Base-by-base conservation (phyloP, 805 yeast genomes). In the Blastobotrys peoriensis region DNA sequence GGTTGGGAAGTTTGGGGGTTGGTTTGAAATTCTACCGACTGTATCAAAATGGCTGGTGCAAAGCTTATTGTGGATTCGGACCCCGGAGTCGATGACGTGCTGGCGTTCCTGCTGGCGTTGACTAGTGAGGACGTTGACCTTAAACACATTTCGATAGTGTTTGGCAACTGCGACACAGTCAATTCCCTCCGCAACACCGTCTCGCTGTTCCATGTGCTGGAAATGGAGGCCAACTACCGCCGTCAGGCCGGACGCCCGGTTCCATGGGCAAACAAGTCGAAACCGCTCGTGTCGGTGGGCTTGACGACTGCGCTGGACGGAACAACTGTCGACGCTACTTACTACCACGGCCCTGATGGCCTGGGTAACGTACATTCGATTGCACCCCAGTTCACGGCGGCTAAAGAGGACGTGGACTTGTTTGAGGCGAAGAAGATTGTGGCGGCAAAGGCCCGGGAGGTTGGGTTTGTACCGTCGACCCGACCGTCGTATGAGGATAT, bases 11-110 rank as follows among this genome's bases (percentile, higher is more conserved):
- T n/a, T n/a, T n/a, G n/a, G n/a, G n/a, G n/a, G n/a, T n/a, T n/a
- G n/a, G n/a, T n/a, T n/a, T n/a, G n/a, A n/a, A n/a, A n/a, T n/a
- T n/a, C n/a, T n/a, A n/a, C n/a, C n/a, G n/a, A n/a, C n/a, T n/a
- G n/a, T n/a, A n/a, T n/a, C n/a, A n/a, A n/a, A n/a, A n/a, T n/a
- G n/a, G n/a, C n/a, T n/a, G n/a, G n/a, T n/a, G n/a, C n/a, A n/a
- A 58, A 57, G 40, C 45, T 67, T 16, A 64, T 67, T 25, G 53
- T 67, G 25, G 72, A 67, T 41, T 65, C 70, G 2, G 72, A 67
- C 48, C 72, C 72, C 19, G 72, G 72, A 2, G 67, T 67, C 15
- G 73, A 68, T 48, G 73, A 68, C 42, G 58, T 63, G 38, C 56
- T 68, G 44, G 72, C 69, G 1, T 50, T 68, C 15, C 51, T 67